Evolutionary conservation across 2,329 filamentous ascomycete genomes (phyloP).

Genomic region (Fusarium sororula): DNA sequence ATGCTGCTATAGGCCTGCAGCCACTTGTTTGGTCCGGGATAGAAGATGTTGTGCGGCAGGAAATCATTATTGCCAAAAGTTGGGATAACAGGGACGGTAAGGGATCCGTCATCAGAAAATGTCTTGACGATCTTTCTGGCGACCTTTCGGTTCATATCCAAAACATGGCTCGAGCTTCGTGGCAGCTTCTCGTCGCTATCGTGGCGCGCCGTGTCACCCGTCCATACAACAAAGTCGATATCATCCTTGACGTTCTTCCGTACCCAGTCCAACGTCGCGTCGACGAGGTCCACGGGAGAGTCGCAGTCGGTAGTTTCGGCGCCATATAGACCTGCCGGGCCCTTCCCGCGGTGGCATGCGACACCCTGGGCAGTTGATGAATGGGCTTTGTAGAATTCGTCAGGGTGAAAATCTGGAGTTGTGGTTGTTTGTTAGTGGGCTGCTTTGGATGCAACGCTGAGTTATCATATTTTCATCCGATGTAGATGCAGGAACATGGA

Average conservation of each 20-base stretch:
- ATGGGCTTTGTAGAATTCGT: slow-evolving; percentile 84
- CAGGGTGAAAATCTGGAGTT: slow-evolving; percentile 84
- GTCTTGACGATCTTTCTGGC: slow-evolving; percentile 79
- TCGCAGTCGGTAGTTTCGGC: slow-evolving; percentile 91
- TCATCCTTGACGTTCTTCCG: slow-evolving; percentile 77
- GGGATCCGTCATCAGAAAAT: slow-evolving; percentile 68
- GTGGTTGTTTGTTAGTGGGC: slow-evolving; percentile 24
- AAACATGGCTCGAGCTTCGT: slow-evolving; percentile 78
- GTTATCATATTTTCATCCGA: slow-evolving; percentile 5
- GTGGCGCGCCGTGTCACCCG: slow-evolving; percentile 88
- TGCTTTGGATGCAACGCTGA: neutral
- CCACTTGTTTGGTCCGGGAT: slow-evolving; percentile 86
- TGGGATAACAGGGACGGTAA: slow-evolving; percentile 83
- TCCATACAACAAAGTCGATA: slow-evolving; percentile 93
- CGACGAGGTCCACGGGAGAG: slow-evolving; percentile 79
- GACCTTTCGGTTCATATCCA: slow-evolving; percentile 78
- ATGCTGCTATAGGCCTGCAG: slow-evolving; percentile 79
- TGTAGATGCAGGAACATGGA: slow-evolving; percentile 16
- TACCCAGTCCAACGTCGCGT: slow-evolving; percentile 93
- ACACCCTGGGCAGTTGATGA: slow-evolving; percentile 73
- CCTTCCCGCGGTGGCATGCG: slow-evolving; percentile 82
- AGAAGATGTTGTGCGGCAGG: slow-evolving; percentile 93
- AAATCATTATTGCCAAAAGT: slow-evolving; percentile 98
- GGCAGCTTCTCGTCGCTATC: slow-evolving; percentile 86
- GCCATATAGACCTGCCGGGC: slow-evolving; percentile 82